Base-by-base conservation (phyloP, 371 early-diverging fungal genomes). In the Funneliformis caledonium region DNA sequence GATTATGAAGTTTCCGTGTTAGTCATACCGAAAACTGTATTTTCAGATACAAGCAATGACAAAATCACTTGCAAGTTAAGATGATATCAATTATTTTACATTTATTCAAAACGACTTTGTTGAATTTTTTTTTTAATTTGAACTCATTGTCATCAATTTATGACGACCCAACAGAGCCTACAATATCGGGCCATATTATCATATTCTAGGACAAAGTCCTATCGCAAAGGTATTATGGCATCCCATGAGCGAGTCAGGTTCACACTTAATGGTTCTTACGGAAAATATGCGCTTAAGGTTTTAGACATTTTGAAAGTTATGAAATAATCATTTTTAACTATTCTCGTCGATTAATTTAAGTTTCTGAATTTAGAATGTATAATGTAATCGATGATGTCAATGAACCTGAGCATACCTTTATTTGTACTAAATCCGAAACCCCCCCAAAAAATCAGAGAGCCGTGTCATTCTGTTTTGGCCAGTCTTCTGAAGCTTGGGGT, bases 381-480 rank as follows among this genome's bases (percentile, higher is more conserved):
- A 83, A 91, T 74, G 83, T 89, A 2, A 81, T 83, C 1, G 65
- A 69, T 19, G 83, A 88, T 61, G 77, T 84, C 2, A 83, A 86
- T 50, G 87, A 89, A 61, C 90, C 89, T 1, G 89, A 90, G 77
- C 87, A 88, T 65, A 62, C 85, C 16, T 85, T 83, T 78, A 84
- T 82, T 77, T 87, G 87, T 68, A 59, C 84, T 70, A 87, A 88
- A 56, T 82, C 81, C 12, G 56, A 56, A 56, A 56, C 4, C 7
- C 56, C 16, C 7, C 56, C 19, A 16, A 56, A 56, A 56, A 56
- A 56, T 7, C 19, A 7, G 19, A 84, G 87, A 60, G 86, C 88
- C 2, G 88, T 87, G 2, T 89, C 90, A 6, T 89, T 91, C 81
- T 88, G 88, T 69, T 83, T 89, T 72, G 90, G 89, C 22, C 80